Base-by-base conservation (phyloP, 2,329 filamentous ascomycete genomes). In the Dichotomopilus funicola region DNA sequence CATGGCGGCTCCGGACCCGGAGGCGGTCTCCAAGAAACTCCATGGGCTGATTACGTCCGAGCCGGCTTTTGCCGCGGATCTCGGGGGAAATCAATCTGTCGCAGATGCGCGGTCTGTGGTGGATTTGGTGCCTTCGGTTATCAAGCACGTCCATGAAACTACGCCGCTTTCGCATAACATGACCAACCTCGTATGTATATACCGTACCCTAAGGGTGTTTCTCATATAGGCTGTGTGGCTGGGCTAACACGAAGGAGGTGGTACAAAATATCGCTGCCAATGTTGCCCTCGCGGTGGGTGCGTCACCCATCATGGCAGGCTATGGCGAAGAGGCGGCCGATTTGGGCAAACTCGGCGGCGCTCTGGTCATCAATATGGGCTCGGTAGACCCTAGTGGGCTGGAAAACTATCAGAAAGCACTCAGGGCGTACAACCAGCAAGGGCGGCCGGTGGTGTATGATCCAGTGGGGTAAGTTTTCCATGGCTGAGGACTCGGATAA, bases 261-360 rank as follows among this genome's bases (percentile, higher is more conserved):
- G 92, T 96, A 27, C 91, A 96, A 66, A 96, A 96, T 72, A 88
- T 97, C 65, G 89, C 91, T 12, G 92, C 94, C 51, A 96, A 95
- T 66, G 86, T 96, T 3, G 90, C 89, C 41, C 79, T 96, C 12
- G 83, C 87, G 37, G 79, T 95, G 51, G 92, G 92, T 38, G 88
- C 88, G 10, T 94, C 88, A 19, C 92, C 92, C 41, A 96, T 96
- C 70, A 97, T 97, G 92, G 86, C 91, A 6, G 91, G 89, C 69
- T 88, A 91, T 65, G 88, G 85, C 33, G 81, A 85, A 50, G 92
- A 97, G 75, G 91, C 91, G 0, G 69, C 73, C 6, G 91, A 96
- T 66, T 79, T 97, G n/a, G 85, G 87, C 10, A 79, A 78, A 35
- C 79, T 95, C 0, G 85, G 86, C 40, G 90, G 89, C 9, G 83